Conservation (phyloP, 192 early-diverging fungal species). For the Thoreauomyces humboldtii region DNA sequence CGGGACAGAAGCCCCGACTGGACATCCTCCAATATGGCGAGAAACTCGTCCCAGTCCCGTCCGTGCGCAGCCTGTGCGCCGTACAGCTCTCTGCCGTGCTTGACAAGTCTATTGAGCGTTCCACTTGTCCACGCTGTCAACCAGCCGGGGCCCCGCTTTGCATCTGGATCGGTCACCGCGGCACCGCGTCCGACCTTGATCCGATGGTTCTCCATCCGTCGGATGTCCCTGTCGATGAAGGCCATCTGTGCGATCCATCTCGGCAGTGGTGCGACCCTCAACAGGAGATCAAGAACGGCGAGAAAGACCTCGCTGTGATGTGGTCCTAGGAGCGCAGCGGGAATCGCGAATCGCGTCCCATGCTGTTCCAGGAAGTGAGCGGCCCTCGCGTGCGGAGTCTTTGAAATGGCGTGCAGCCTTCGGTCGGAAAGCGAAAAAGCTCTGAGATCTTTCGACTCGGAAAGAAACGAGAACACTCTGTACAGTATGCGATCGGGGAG, state of each 20-base stretch:
- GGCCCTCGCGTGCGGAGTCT: background rate
- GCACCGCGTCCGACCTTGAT: background rate
- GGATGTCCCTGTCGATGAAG: conserved; percentile 1
- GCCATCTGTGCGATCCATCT: conserved; percentile 18
- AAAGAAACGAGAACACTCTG: background rate
- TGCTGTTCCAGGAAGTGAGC: background rate
- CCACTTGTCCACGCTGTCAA: background rate
- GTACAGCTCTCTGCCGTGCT: background rate
- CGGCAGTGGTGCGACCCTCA: conserved; percentile 4
- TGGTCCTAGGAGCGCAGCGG: conserved; percentile 1
- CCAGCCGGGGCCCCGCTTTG: background rate
- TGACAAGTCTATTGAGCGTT: background rate
- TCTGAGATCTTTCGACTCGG: background rate
- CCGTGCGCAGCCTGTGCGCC: background rate
- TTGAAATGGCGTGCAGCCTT: background rate
- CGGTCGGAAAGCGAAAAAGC: background rate
- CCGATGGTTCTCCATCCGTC: conserved; percentile 5
- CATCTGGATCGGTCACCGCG: background rate
- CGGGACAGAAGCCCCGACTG: background rate
- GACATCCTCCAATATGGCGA: background rate
- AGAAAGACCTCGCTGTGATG: background rate
- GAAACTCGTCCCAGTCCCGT: conserved; percentile 7
- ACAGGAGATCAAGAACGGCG: background rate
- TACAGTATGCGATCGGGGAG: background rate
- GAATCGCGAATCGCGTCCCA: background rate